These are phyloP conservation scores for Aspergillus ruber DNA, from an alignment of 2,329 filamentous ascomycete genomes.

Conservation along the genomic window DNA sequence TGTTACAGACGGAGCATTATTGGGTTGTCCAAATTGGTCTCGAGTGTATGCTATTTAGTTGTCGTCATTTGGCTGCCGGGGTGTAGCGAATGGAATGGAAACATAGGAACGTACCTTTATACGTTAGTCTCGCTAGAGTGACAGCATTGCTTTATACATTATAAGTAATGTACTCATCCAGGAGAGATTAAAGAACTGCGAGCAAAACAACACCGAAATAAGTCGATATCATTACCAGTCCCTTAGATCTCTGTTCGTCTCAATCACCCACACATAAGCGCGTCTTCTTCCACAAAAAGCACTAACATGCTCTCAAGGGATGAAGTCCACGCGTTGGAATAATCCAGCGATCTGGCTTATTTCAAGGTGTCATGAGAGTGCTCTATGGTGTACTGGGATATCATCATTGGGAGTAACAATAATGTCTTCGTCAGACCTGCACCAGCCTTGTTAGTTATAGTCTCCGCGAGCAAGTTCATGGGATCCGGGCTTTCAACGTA, in stretches of 20 bases:
- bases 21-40: constrained; percentile 10
- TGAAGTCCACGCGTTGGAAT: constrained; percentile 26
- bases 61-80: constrained; percentile 21
- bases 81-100: background rate
- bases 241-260: constrained; percentile 46
- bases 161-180: too few species aligned
- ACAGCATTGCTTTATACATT: too few species aligned
- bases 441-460: background rate
- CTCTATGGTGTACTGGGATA: constrained; percentile 28
- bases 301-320: constrained; percentile 20
- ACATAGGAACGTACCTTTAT: too few species aligned
- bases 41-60: constrained; percentile 19
- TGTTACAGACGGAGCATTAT: constrained; percentile 27
- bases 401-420: constrained; percentile 35
- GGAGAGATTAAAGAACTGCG: too few species aligned
- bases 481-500: background rate
- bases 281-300: constrained; percentile 33
- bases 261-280: constrained; percentile 32
- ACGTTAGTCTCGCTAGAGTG: too few species aligned
- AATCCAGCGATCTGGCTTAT: constrained; percentile 3
- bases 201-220: background rate
- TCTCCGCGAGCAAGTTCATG: background rate
- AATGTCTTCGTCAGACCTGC: constrained; percentile 8
- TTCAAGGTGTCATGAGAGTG: constrained; percentile 31
- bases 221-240: constrained; percentile 15